These are phyloP conservation scores for Piloderma croceum DNA, from an alignment of 768 basidiomycete species.

Conservation along the genomic window DNA sequence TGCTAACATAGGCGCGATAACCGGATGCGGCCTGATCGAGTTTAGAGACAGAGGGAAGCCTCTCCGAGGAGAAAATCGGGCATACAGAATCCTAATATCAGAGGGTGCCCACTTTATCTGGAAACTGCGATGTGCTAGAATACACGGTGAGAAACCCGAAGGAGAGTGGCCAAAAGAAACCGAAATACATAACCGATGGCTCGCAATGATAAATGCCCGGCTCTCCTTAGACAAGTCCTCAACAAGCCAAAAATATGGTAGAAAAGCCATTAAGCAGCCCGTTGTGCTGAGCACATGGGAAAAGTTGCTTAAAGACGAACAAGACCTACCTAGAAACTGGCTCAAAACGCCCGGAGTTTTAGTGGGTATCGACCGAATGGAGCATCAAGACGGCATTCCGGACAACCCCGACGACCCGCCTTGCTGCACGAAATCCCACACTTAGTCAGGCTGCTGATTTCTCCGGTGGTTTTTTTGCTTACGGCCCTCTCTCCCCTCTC, in stretches of 20 bases:
- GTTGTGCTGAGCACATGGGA: conserved; percentile 11
- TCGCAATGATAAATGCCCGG: conserved; percentile 6
- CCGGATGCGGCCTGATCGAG: neutral
- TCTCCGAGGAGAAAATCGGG: neutral
- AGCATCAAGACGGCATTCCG: no score
- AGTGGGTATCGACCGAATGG: no score
- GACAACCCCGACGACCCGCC: no score
- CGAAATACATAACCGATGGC: conserved; percentile 9
- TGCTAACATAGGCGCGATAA: conserved; percentile 6
- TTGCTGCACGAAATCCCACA: no score
- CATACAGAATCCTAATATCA: conserved; percentile 1
- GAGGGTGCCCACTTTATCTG: conserved; percentile 7
- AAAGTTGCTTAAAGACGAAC: conserved; percentile 6
- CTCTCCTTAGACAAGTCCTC: conserved; percentile 4
- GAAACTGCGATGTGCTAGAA: conserved; percentile 2
- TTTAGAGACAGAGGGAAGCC: neutral
- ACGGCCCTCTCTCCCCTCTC: no score
- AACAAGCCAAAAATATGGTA: conserved; percentile 3
- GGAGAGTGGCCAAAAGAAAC: neutral
- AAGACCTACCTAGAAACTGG: conserved; percentile 8
- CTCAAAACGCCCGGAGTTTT: conserved; percentile 10
- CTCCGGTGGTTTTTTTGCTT: no score
- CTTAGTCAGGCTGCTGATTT: no score
- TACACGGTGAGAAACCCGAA: neutral
- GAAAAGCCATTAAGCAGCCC: conserved; percentile 2